Evolutionary conservation across 305 asterid species (phyloP).

Genomic region (Fraxinus angustifolia): DNA sequence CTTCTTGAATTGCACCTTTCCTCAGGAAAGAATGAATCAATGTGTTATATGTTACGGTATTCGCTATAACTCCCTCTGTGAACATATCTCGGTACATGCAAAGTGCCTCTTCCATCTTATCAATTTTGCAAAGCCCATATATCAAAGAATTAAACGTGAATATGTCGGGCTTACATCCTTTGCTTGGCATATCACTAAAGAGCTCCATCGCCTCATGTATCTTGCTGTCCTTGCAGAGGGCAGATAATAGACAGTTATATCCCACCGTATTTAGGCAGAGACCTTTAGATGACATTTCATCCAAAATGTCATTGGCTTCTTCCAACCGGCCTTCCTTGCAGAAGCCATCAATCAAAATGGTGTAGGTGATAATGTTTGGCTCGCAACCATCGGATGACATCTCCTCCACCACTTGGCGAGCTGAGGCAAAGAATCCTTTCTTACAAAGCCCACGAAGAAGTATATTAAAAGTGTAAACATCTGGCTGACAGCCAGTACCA

Average conservation of each 20-base stretch:
- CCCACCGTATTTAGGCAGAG: background rate
- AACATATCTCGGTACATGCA: background rate
- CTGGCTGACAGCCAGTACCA: slow-evolving; percentile 15
- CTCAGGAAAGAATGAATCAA: background rate
- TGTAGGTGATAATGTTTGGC: background rate
- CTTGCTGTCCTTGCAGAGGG: background rate
- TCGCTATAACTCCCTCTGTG: background rate
- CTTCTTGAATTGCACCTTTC: background rate
- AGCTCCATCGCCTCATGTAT: background rate
- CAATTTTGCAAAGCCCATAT: background rate
- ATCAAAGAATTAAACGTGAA: background rate
- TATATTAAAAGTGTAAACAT: background rate
- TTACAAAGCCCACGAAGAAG: slow-evolving; percentile 2
- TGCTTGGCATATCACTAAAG: background rate
- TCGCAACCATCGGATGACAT: slow-evolving; percentile 20
- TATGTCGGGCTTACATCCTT: background rate
- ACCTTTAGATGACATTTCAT: slow-evolving; percentile 6
- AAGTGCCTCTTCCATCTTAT: background rate
- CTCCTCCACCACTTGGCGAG: slow-evolving; percentile 29
- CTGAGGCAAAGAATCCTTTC: slow-evolving; percentile 30
- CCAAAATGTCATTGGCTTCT: background rate
- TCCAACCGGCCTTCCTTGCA: background rate
- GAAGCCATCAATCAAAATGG: background rate
- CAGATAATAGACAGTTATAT: background rate
- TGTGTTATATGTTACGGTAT: background rate